phyloP scores from a whole-genome alignment of 2,329 filamentous ascomycete genomes.

The Pleurostoma richardsiae region DNA sequence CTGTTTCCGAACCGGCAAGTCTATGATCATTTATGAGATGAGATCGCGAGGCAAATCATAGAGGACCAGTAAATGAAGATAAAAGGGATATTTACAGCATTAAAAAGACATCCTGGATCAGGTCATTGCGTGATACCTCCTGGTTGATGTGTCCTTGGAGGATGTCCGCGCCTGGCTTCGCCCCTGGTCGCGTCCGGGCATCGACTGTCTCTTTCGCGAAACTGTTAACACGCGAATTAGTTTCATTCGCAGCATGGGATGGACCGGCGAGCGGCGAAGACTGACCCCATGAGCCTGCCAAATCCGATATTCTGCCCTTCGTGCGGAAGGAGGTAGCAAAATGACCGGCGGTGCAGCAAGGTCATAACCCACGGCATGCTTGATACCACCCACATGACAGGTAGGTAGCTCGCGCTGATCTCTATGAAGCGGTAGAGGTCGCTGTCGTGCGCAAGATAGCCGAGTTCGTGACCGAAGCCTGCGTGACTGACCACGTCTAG shows the following conservation, averaged over 20 bases:
- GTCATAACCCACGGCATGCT: background rate
- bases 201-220: constrained; percentile 20
- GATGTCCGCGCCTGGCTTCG: constrained; percentile 22
- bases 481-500: constrained; percentile 42
- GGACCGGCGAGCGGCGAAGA: no score
- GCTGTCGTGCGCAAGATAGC: constrained; percentile 34
- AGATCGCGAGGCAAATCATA: no score
- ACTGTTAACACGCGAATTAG: background rate
- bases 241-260: no score
- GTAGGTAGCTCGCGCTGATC: constrained; percentile 21
- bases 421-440: constrained; percentile 33
- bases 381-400: background rate
- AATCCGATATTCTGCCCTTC: background rate
- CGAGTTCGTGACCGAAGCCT: constrained; percentile 38
- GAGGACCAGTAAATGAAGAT: no score
- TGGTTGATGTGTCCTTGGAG: constrained; percentile 22
- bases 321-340: background rate
- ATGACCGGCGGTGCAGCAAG: background rate
- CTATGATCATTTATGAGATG: no score
- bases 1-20: background rate
- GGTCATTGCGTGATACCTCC: constrained; percentile 17
- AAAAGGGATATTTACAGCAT: background rate
- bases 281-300: constrained; percentile 2
- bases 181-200: constrained; percentile 16
- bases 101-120: constrained; percentile 17